These are phyloP conservation scores for Cladosporium halotolerans DNA, from an alignment of 2,329 filamentous ascomycete genomes.

Conservation along the genomic window DNA sequence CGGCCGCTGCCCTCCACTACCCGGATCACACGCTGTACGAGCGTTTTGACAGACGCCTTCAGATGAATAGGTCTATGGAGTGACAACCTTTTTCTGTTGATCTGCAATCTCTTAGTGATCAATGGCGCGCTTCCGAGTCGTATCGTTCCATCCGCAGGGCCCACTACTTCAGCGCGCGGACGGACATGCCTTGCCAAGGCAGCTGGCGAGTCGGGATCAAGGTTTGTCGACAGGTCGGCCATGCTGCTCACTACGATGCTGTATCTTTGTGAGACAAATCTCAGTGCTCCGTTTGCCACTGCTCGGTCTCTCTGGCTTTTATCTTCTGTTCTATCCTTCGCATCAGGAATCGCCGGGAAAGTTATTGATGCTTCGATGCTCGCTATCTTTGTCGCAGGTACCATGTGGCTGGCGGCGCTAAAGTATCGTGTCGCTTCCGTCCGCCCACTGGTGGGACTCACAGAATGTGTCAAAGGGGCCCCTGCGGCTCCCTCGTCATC, in stretches of 20 bases:
- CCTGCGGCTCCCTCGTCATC: not conserved
- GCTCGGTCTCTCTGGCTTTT: slow-evolving; percentile 9
- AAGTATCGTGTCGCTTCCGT: slow-evolving; percentile 14
- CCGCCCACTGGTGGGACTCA: slow-evolving; percentile 2
- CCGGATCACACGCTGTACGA: not conserved
- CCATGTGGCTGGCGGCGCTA: slow-evolving; percentile 12
- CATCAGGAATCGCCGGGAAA: not conserved
- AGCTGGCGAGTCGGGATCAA: not conserved
- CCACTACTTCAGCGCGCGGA: no score
- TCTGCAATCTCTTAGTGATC: no score
- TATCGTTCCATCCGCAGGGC: no score
- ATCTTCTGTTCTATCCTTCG: not conserved
- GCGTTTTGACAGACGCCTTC: not conserved
- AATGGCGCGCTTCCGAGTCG: no score
- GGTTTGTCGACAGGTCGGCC: not conserved
- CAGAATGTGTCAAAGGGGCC: not conserved
- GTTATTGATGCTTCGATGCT: no score
- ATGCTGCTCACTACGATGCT: not conserved
- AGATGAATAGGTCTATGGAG: no score
- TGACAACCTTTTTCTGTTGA: no score
- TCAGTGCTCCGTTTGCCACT: slow-evolving; percentile 14
- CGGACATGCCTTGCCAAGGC: not conserved
- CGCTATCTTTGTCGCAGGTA: not conserved
- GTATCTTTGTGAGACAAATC: slow-evolving; percentile 2
- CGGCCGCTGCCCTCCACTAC: not conserved